phyloP scores from a whole-genome alignment of 2,329 filamentous ascomycete genomes.

The Massarina eburnea region DNA sequence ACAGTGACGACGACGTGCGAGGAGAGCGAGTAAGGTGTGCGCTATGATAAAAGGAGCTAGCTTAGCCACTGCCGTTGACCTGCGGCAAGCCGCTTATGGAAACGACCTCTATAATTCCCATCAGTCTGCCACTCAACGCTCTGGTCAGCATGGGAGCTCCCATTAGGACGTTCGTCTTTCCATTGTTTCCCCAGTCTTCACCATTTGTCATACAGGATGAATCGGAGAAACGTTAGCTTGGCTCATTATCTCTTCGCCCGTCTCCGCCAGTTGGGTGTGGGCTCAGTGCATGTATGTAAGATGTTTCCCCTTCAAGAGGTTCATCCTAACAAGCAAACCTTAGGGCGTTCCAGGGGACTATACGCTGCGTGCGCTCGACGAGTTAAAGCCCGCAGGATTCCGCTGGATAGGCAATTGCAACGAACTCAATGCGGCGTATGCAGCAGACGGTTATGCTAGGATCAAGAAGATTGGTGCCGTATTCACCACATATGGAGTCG shows the following conservation, averaged over 20 bases:
- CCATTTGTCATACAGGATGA: too few relatives aligned
- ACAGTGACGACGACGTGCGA: not conserved
- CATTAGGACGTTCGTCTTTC: too few relatives aligned
- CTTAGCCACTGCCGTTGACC: too few relatives aligned
- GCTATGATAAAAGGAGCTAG: not conserved
- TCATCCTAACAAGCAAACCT: not conserved
- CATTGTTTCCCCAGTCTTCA: too few relatives aligned
- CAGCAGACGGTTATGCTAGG: constrained; percentile 58
- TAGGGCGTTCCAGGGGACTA: constrained; percentile 43
- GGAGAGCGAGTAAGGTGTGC: not conserved
- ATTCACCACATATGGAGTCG: constrained; percentile 75
- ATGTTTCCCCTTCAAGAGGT: not conserved
- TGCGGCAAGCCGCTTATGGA: too few relatives aligned
- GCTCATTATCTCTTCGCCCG: constrained; percentile 43
- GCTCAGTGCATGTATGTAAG: constrained; percentile 33
- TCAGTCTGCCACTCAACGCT: too few relatives aligned
- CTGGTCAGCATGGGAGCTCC: too few relatives aligned
- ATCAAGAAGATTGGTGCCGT: constrained; percentile 64
- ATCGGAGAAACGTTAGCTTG: constrained; percentile 14
- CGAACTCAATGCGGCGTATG: constrained; percentile 57
- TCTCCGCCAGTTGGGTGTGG: constrained; percentile 42
- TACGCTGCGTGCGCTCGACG: constrained; percentile 32
- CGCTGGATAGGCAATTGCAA: constrained; percentile 53
- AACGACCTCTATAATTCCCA: too few relatives aligned
- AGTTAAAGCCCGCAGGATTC: constrained; percentile 35